Evolutionary conservation across 1,284 basidiomycete species (phyloP).

Genomic region (Cutaneotrichosporon sp.): DNA sequence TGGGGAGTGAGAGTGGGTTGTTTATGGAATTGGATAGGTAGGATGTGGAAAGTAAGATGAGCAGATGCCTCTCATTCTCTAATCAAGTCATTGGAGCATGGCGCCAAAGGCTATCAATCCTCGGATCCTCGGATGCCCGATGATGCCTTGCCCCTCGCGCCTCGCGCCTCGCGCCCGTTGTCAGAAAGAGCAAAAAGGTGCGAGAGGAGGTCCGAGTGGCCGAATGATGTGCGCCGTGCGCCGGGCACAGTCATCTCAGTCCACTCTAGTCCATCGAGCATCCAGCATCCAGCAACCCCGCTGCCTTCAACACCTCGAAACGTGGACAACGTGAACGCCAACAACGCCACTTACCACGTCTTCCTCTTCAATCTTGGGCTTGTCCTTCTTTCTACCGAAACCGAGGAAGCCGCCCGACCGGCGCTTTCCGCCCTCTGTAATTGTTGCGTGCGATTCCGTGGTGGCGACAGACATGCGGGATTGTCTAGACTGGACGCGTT

Average conservation of each 20-base stretch:
- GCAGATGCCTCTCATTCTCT: no score
- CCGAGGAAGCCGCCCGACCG: slow-evolving; percentile 25
- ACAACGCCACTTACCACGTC: slow-evolving; percentile 14
- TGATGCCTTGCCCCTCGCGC: neutral
- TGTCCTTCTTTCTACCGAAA: slow-evolving; percentile 27
- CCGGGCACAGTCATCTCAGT: neutral
- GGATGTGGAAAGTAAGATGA: neutral
- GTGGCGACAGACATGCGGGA: slow-evolving; percentile 21
- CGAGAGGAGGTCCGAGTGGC: neutral
- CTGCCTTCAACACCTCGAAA: neutral
- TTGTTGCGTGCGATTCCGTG: slow-evolving; percentile 12
- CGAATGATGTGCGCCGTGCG: neutral
- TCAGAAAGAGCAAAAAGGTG: neutral
- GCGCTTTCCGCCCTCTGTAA: slow-evolving; percentile 20
- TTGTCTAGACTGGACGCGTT: slow-evolving; percentile 8
- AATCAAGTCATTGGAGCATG: no score
- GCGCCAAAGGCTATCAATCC: neutral
- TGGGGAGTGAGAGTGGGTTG: neutral
- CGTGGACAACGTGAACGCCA: neutral
- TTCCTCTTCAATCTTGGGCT: slow-evolving; percentile 7
- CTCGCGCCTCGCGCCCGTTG: neutral
- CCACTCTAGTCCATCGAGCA: neutral
- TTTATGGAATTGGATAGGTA: neutral
- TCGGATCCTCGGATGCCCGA: neutral
- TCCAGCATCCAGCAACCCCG: neutral